These are phyloP conservation scores for Chaetothyriales sp. DNA, from an alignment of 2,329 filamentous ascomycete genomes.

Conservation along the genomic window DNA sequence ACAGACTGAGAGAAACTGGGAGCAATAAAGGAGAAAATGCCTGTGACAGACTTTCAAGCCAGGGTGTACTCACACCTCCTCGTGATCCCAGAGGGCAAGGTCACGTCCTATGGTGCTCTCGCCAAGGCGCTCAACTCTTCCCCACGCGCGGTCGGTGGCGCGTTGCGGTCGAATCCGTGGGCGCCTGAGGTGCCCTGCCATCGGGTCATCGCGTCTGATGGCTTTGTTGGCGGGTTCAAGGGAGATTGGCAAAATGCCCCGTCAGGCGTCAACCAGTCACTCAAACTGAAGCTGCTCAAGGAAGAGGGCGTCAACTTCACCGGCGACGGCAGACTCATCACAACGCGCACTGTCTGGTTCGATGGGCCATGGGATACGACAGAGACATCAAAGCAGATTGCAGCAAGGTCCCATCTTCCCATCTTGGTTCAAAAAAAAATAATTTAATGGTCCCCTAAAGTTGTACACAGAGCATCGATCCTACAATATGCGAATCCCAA, in stretches of 20 bases:
- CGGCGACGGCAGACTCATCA: conserved; percentile 15
- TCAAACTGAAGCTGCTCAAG: conserved; percentile 22
- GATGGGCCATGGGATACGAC: conserved; percentile 8
- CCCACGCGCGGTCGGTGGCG: conserved; percentile 26
- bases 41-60: conserved; percentile 30
- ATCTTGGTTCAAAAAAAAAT: not conserved
- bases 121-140: conserved; percentile 35
- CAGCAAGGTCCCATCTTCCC: not conserved
- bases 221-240: conserved; percentile 32
- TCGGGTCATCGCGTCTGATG: conserved; percentile 18
- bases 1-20: not conserved
- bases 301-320: conserved; percentile 25
- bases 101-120: conserved; percentile 64
- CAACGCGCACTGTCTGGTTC: conserved; percentile 6
- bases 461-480: not conserved
- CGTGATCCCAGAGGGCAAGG: conserved; percentile 58
- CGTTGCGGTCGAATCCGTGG: conserved; percentile 29
- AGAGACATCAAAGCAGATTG: not conserved
- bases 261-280: conserved; percentile 28
- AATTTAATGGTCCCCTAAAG: not conserved
- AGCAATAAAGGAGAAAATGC: not conserved
- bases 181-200: conserved; percentile 31
- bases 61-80: conserved; percentile 55
- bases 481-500: not conserved
- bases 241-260: conserved; percentile 35